These are phyloP conservation scores for Picea sitchensis DNA, from an alignment of 75 land plant genomes.

Conservation along the genomic window DNA sequence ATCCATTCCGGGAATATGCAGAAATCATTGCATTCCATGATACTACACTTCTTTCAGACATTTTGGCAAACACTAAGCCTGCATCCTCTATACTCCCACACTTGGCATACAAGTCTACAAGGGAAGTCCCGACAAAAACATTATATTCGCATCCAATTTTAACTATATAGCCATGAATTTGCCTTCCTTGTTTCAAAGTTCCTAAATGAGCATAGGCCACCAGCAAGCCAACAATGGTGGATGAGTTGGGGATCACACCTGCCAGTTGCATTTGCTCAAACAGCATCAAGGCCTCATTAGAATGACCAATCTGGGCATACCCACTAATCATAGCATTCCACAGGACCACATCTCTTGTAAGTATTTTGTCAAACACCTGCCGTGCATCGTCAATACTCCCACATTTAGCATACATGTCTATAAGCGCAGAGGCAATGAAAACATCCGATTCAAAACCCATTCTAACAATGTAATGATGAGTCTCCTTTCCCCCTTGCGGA, in stretches of 20 bases:
- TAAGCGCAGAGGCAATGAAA: constrained; percentile 28
- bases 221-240: constrained; percentile 12
- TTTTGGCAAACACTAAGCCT: constrained; percentile 5
- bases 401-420: constrained; percentile 51
- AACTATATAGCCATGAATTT: constrained; percentile 16
- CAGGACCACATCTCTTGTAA: constrained; percentile 36
- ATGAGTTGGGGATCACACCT: constrained; percentile 15
- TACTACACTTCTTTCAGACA: neutral
- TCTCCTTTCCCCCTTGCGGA: constrained; percentile 17
- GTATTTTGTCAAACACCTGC: constrained; percentile 40
- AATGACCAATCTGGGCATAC: constrained; percentile 18
- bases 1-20: constrained; percentile 18
- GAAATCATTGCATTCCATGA: constrained; percentile 21
- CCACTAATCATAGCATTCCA: constrained; percentile 54
- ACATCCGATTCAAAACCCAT: constrained; percentile 18
- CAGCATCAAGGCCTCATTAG: constrained; percentile 16
- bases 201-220: constrained; percentile 10
- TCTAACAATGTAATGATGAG: constrained; percentile 33
- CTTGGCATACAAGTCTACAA: constrained; percentile 22
- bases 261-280: constrained; percentile 14
- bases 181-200: constrained; percentile 12
- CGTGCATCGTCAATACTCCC: constrained; percentile 17
- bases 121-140: constrained; percentile 1
- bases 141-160: constrained; percentile 4
- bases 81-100: constrained; percentile 17